Evolutionary conservation across 1,284 basidiomycete genomes (phyloP), one percentile per base, ranked within the genome.

Genomic region (Gymnopus androsaceus): DNA sequence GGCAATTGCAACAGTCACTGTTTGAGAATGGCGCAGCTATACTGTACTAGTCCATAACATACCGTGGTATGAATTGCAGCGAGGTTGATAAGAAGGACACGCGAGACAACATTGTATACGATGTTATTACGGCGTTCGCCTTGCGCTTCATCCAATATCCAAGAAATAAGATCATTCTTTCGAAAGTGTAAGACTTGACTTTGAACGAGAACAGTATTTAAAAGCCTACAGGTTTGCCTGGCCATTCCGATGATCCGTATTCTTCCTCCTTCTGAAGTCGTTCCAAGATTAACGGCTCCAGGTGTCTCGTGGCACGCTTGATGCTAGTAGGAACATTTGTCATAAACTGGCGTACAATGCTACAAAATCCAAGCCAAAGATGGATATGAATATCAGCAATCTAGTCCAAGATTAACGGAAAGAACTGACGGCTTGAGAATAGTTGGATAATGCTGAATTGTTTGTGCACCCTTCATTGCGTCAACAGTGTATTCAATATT

Each of bases 221-320:
- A 15, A 27, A 19, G 37, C 47, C 48, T 48, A 63, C 61, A 23
- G 65, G 65, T 47, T 59, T 64, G 8, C 49, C 67, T 14, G 61
- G 54, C 61, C 64, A 66, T 44, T 66, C 57, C n/a, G 50, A 41
- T 9, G 54, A 51, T 17, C 66, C 66, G 17, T 64, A 54, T 37
- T 65, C 57, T 11, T 59, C 49, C 14, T 63, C 59, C 23, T 59
- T 61, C 14, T 51, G 23, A 14, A 66, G 38, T 7, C 68, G 53
- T 31, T 68, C 62, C 28, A 59, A 56, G 27, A 71, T 60, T 3
- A 65, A 54, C 6, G 65, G 64, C 12, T 48, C 38, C 9, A 69
- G 46, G 48, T 62, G 58, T 46, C 62, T 63, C n/a, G 52, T 40
- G 7, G 51, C 61, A 6, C 52, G 53, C 8, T 38, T 51, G n/a